Evolutionary conservation across 305 asterid genomes (phyloP).

Genomic region (Solanum hybrid): DNA sequence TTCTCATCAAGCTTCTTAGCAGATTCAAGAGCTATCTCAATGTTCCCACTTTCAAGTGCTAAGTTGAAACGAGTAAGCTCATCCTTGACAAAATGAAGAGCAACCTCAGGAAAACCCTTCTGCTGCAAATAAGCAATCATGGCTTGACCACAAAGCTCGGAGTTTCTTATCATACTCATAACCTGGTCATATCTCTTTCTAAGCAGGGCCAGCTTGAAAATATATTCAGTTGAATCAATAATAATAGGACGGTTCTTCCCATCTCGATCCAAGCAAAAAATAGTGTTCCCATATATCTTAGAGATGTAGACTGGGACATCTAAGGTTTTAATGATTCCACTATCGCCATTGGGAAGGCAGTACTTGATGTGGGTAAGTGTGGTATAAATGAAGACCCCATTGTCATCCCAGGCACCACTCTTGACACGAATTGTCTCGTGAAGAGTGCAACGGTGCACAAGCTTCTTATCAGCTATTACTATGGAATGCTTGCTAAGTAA

Average conservation of each 20-base stretch:
- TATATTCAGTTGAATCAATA: constrained; percentile 61
- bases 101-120: constrained; percentile 77
- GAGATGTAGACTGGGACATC: constrained; percentile 72
- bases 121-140: constrained; percentile 73
- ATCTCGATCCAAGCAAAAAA: constrained; percentile 74
- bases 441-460: constrained; percentile 72
- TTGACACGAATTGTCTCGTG: constrained; percentile 87
- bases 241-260: constrained; percentile 60
- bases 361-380: constrained; percentile 77
- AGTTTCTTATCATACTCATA: constrained; percentile 49
- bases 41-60: constrained; percentile 68
- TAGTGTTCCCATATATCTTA: constrained; percentile 56
- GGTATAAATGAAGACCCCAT: constrained; percentile 73
- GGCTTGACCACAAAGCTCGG: constrained; percentile 71
- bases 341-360: constrained; percentile 64
- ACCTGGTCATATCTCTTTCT: constrained; percentile 61
- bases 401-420: constrained; percentile 90
- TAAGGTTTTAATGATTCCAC: constrained; percentile 57
- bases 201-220: constrained; percentile 49
- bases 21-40: constrained; percentile 62
- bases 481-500: constrained; percentile 73
- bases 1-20: constrained; percentile 71
- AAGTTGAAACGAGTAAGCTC: constrained; percentile 59
- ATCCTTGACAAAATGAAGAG: constrained; percentile 70
- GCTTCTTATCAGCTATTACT: constrained; percentile 71